Base-by-base conservation (phyloP, 2,329 filamentous ascomycete species). In the Calonectria pteridis region DNA sequence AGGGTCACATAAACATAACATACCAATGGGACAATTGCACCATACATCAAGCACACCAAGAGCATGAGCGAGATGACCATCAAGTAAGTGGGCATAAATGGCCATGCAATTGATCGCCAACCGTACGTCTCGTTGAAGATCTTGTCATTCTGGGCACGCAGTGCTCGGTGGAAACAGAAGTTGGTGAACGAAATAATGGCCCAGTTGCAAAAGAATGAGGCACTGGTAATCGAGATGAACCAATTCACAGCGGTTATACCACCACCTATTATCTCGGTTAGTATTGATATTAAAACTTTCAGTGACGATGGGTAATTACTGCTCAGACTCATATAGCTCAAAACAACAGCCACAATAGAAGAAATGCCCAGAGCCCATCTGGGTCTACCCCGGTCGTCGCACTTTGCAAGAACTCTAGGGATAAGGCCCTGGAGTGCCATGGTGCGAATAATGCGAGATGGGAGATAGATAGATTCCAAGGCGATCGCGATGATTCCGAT, bases 401-500 rank as follows among this genome's bases (percentile, higher is more conserved):
- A 67, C 31, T 73, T 65, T 7, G 70, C 76, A 11, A 77, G 46
- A 6, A 10, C 29, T 2, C 49, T 20, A 5, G 72, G 72, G 13
- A 74, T 59, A 3, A 71, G 40, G 3, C 65, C 70, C 6, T 74
- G 72, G 3, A 67, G 49, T 6, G 72, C 62, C 72, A 74, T 74
- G 23, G 53, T 71, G 7, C 66, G 71, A 18, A 70, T 50, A 4
- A 73, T 37, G 26, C 67, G 71, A 37, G 71, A 74, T 1, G 69
- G 50, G 11, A 74, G 50, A 14, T 72, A 72, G 6, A 74, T 37
- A 1, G 72, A 68, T 31, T 74, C 69, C 6, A 67, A 26, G 16
- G 37, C 64, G n/a, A 77, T 78, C 0, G 77, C 77, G 4, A 78
- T 51, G 13, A 77, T 71, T 11, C 73, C 72, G 3, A 73, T 71